These are phyloP conservation scores for Penicillium coffeae DNA, from an alignment of 495 filamentous ascomycete species.

Conservation along the genomic window DNA sequence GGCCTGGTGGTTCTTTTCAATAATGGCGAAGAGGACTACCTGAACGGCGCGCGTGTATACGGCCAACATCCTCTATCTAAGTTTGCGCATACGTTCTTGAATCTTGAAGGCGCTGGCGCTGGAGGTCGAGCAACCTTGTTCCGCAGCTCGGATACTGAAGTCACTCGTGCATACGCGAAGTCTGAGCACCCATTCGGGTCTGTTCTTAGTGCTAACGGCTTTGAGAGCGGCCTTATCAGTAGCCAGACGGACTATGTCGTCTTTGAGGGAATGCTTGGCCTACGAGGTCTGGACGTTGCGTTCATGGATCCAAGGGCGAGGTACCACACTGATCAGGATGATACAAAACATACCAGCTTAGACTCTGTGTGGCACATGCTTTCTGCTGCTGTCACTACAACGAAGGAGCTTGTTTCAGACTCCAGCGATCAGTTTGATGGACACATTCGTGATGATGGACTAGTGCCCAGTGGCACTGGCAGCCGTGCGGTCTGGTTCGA, in stretches of 20 bases:
- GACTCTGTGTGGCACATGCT: constrained; percentile 93
- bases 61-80: constrained; percentile 72
- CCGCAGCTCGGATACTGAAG: constrained; percentile 80
- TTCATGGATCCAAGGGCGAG: constrained; percentile 81
- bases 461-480: constrained; percentile 64
- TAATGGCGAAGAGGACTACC: constrained; percentile 92
- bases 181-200: constrained; percentile 76
- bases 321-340: constrained; percentile 92
- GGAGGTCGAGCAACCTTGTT: constrained; percentile 87
- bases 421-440: constrained; percentile 66
- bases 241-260: constrained; percentile 90
- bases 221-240: constrained; percentile 67
- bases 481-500: constrained; percentile 89
- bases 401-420: constrained; percentile 66
- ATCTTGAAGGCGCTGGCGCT: constrained; percentile 92
- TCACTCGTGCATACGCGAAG: constrained; percentile 71
- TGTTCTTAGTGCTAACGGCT: constrained; percentile 77
- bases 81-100: constrained; percentile 81
- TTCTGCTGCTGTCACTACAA: constrained; percentile 70
- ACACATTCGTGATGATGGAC: constrained; percentile 50
- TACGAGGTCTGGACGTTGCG: constrained; percentile 87
- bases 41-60: constrained; percentile 88
- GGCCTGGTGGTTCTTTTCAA: constrained; percentile 87
- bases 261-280: constrained; percentile 72
- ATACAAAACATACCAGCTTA: constrained; percentile 68